Conservation (phyloP, 495 filamentous ascomycete genomes). For the Annulohypoxylon nitens region DNA sequence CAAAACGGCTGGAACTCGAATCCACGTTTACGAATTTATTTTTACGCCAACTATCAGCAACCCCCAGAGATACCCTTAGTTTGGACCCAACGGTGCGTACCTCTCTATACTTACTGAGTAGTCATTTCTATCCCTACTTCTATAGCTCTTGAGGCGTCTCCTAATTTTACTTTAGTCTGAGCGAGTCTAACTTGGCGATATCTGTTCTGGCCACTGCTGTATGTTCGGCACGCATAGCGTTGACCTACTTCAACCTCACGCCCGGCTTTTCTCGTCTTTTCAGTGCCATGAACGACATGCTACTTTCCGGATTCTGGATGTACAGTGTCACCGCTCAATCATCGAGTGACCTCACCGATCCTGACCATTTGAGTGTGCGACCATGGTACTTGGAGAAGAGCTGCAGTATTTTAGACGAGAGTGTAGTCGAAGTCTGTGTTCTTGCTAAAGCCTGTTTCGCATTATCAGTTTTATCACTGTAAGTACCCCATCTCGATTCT, state of each 20-base stretch:
- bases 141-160: neutral
- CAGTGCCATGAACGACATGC: constrained; percentile 33
- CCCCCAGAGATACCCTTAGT: constrained; percentile 46
- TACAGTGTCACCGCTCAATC: constrained; percentile 40
- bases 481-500: constrained; percentile 13
- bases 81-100: constrained; percentile 47
- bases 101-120: neutral
- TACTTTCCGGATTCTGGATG: constrained; percentile 46
- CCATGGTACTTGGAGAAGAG: constrained; percentile 44
- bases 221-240: constrained; percentile 18
- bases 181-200: constrained; percentile 39
- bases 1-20: constrained; percentile 49
- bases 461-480: constrained; percentile 43
- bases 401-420: constrained; percentile 14
- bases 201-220: constrained; percentile 30
- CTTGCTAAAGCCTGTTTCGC: constrained; percentile 42
- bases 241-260: constrained; percentile 17
- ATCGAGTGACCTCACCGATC: constrained; percentile 38
- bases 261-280: constrained; percentile 7
- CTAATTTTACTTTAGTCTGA: constrained; percentile 28
- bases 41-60: constrained; percentile 48
- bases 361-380: constrained; percentile 32
- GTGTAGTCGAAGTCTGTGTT: constrained; percentile 21
- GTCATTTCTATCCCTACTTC: too few species aligned
- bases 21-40: constrained; percentile 48